A percentile compares a stretch with the other conserved stretches of the same genome.
Conservation (phyloP, 768 basidiomycete species). For the Termitomyces bulborhizus region DNA sequence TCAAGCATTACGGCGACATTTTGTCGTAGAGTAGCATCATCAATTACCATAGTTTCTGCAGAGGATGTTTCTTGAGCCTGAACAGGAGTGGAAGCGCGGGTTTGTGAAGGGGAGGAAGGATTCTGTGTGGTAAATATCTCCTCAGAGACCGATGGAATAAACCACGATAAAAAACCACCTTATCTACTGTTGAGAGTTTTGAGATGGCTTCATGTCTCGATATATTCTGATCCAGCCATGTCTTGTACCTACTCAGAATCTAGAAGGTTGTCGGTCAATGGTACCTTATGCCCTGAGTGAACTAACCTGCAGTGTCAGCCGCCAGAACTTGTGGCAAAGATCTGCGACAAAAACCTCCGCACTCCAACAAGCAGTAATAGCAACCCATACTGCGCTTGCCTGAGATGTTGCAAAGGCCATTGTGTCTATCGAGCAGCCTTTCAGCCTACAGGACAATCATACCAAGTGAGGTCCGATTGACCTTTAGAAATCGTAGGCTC, state of each 20-base stretch:
- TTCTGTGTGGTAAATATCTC: not conserved
- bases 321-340: conserved; percentile 84
- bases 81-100: conserved; percentile 50
- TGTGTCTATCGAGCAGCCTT: conserved; percentile 16
- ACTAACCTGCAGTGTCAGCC: conserved; percentile 78
- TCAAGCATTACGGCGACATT: conserved; percentile 67
- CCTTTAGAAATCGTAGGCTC: conserved; percentile 37
- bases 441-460: conserved; percentile 1
- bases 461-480: conserved; percentile 13
- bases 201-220: conserved; percentile 33
- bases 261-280: conserved; percentile 20
- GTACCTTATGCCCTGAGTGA: not conserved
- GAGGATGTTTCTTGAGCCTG: conserved; percentile 40
- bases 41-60: conserved; percentile 49
- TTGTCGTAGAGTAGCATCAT: conserved; percentile 61
- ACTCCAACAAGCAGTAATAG: conserved; percentile 80
- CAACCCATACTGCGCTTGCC: conserved; percentile 62
- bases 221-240: conserved; percentile 65
- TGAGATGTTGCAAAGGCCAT: conserved; percentile 53
- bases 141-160: not conserved
- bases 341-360: conserved; percentile 81
- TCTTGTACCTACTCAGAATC: conserved; percentile 76
- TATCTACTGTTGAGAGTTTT: conserved; percentile 28
- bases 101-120: conserved; percentile 17
- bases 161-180: conserved; percentile 12